phyloP scores from a whole-genome alignment of 2,329 filamentous ascomycete genomes.

The Botryotinia convoluta region DNA sequence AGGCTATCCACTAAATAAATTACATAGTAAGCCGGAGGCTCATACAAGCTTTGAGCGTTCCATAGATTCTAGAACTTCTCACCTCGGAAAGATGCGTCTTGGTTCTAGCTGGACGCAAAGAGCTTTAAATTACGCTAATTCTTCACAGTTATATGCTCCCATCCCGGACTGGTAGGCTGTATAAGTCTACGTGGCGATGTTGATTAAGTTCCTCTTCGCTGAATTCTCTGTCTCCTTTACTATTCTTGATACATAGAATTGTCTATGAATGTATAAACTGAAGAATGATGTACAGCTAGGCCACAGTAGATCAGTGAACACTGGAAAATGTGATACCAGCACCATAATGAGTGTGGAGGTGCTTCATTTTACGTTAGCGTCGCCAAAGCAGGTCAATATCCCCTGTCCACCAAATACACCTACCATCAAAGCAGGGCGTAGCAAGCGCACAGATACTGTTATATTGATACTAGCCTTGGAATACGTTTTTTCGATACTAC shows the following conservation, averaged over 20 bases:
- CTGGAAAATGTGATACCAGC: neutral
- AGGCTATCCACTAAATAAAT: neutral
- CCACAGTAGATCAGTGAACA: neutral
- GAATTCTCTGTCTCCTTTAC: neutral
- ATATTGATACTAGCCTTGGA: neutral
- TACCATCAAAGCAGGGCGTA: neutral
- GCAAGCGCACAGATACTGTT: neutral
- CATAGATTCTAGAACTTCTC: neutral
- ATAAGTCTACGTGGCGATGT: neutral
- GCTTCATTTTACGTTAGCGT: neutral
- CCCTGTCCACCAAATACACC: neutral
- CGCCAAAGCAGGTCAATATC: neutral
- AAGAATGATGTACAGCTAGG: neutral
- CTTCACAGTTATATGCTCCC: neutral
- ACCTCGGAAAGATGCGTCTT: neutral
- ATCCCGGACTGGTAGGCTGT: neutral
- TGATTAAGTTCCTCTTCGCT: neutral
- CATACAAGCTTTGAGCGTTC: neutral
- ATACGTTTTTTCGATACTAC: neutral
- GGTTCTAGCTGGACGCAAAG: neutral
- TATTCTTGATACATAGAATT: neutral
- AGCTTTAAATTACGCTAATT: neutral
- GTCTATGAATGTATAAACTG: neutral
- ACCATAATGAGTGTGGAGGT: neutral
- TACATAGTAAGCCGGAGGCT: neutral